Evolutionary conservation across 140 eudicot species (phyloP).

Genomic region (Oenanthe javanica): DNA sequence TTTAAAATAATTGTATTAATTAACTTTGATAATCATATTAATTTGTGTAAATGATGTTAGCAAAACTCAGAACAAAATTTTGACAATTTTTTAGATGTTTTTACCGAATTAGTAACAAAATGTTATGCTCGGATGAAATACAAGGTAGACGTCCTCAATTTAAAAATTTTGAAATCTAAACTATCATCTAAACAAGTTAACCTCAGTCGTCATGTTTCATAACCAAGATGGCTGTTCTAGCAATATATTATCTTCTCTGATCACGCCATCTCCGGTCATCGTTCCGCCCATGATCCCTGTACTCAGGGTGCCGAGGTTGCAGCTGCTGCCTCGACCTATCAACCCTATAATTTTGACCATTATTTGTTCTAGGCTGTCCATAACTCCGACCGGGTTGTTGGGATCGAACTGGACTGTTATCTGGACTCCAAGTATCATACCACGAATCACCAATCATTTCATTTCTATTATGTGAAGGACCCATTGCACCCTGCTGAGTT

Average conservation of each 20-base stretch:
- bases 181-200: not conserved
- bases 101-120: slow-evolving; percentile 9
- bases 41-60: too few relatives aligned
- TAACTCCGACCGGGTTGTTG: slow-evolving; percentile 28
- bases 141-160: not conserved
- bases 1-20: too few relatives aligned
- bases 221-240: not conserved
- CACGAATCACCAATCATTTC: slow-evolving; percentile 24
- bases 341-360: slow-evolving; percentile 22
- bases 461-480: slow-evolving; percentile 34
- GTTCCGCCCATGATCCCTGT: slow-evolving; percentile 29
- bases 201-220: not conserved
- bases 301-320: slow-evolving; percentile 29
- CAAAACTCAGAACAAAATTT: not conserved
- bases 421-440: slow-evolving; percentile 70
- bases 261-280: slow-evolving; percentile 54
- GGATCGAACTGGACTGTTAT: slow-evolving; percentile 49
- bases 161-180: not conserved
- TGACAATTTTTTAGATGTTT: not conserved
- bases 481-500: slow-evolving; percentile 18
- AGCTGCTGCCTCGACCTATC: slow-evolving; percentile 32
- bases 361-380: slow-evolving; percentile 19
- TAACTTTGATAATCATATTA: too few relatives aligned
- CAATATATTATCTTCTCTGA: slow-evolving; percentile 34
- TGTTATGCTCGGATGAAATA: not conserved